Evolutionary conservation across 352 stramenopile species (phyloP).

Genomic region (Globisporangium cylindrosporum): DNA sequence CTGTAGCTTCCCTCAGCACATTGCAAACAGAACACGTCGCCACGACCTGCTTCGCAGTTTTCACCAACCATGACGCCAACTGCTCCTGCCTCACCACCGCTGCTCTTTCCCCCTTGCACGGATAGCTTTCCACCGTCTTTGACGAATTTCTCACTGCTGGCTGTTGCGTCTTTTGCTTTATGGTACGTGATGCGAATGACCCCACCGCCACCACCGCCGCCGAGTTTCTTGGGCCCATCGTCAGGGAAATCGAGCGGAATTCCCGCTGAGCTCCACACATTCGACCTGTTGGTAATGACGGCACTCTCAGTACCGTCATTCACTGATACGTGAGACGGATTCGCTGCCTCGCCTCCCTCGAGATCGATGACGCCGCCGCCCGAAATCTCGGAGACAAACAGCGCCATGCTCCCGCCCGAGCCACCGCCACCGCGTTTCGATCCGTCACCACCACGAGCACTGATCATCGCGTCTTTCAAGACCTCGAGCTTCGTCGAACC

Average conservation of each 20-base stretch:
- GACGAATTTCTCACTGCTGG: slow-evolving; percentile 53
- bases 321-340: slow-evolving; percentile 14
- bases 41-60: slow-evolving; percentile 66
- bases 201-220: slow-evolving; percentile 59
- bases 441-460: slow-evolving; percentile 47
- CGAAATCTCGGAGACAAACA: slow-evolving; percentile 58
- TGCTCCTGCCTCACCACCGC: slow-evolving; percentile 49
- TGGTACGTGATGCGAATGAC: slow-evolving; percentile 60
- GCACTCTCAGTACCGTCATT: not conserved
- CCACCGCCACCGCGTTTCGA: slow-evolving; percentile 68
- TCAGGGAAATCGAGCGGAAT: slow-evolving; percentile 8
- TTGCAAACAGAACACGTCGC: slow-evolving; percentile 61
- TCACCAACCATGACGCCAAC: slow-evolving; percentile 42
- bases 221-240: slow-evolving; percentile 30
- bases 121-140: slow-evolving; percentile 49
- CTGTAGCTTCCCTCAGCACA: slow-evolving; percentile 70
- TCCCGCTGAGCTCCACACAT: slow-evolving; percentile 30
- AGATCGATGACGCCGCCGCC: slow-evolving; percentile 60
- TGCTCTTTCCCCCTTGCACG: slow-evolving; percentile 44
- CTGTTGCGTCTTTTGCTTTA: slow-evolving; percentile 20
- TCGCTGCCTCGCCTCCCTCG: slow-evolving; percentile 41
- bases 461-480: slow-evolving; percentile 38
- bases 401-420: slow-evolving; percentile 57
- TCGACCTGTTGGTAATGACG: slow-evolving; percentile 13
- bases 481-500: slow-evolving; percentile 48